Base-by-base conservation (phyloP, 225 moss, liverwort and hornwort genomes). In the Antitrichia curtipendula region DNA sequence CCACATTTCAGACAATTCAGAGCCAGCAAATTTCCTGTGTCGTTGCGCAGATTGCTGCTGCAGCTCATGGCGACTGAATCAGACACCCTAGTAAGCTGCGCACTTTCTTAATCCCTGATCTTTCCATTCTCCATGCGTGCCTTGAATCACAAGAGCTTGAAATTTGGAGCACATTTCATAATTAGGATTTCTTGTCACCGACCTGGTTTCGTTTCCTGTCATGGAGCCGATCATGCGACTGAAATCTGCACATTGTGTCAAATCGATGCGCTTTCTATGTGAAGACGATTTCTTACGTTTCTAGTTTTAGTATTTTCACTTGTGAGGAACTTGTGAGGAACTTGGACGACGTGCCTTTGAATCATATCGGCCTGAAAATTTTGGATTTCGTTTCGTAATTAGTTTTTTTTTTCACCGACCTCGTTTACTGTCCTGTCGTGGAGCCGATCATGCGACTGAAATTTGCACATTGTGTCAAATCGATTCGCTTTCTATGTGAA, bases 31-130 rank as follows among this genome's bases (percentile, higher is more conserved):
- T 36, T 13, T 27, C 24, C 59, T 38, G 80, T 45, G 6, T 23
- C 77, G 69, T 69, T 57, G 17, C 16, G 34, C 17, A 80, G 20
- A 45, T 83, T 68, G 71, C 53, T 45, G 84, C 52, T 58, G 53
- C 38, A 34, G 24, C 27, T n/a, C 85, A 93, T 93, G 93, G 91
- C 91, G 78, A 88, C 85, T 50, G 62, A 69, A 79, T 93, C 93
- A 16, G 69, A 85, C 19, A 10, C 84, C 32, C 27, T n/a, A 87
- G 93, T 91, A 47, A 85, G 78, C 75, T 85, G 59, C 58, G 41
- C 62, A 14, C 62, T 75, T 71, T 45, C 66, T 43, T 6, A 62
- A 47, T 53, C 61, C 74, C 10, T 69, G 12, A 9, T 49, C 23
- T 40, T 50, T 43, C 25, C 34, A 75, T 40, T 60, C 25, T 41